A percentile compares a stretch with the other conserved stretches of the same genome.
These are phyloP conservation scores for Niveomyces coronatus DNA, from an alignment of 2,329 filamentous ascomycete genomes.

Conservation along the genomic window DNA sequence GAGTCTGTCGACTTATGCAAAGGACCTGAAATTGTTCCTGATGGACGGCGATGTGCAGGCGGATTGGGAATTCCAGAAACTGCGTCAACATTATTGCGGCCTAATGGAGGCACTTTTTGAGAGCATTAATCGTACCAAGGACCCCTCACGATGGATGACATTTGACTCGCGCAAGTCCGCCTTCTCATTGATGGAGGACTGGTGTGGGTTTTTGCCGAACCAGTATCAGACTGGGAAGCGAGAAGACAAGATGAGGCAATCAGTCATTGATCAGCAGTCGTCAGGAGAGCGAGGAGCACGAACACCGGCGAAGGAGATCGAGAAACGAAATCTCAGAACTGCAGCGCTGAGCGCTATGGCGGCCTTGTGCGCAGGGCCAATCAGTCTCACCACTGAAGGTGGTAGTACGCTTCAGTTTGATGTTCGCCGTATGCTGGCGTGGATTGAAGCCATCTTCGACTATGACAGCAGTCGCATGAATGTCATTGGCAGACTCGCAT, in stretches of 20 bases:
- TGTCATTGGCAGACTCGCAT: slow-evolving; percentile 73
- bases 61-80: slow-evolving; percentile 86
- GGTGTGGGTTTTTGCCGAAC: slow-evolving; percentile 95
- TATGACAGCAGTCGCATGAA: slow-evolving; percentile 88
- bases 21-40: slow-evolving; percentile 85
- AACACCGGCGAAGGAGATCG: slow-evolving; percentile 89
- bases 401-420: slow-evolving; percentile 86
- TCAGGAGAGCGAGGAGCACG: slow-evolving; percentile 65
- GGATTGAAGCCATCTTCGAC: slow-evolving; percentile 93
- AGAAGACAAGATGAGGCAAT: slow-evolving; percentile 81
- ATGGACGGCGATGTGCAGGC: slow-evolving; percentile 92
- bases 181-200: slow-evolving; percentile 96
- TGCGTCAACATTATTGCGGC: slow-evolving; percentile 89
- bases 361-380: slow-evolving; percentile 73
- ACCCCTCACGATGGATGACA: slow-evolving; percentile 89
- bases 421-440: slow-evolving; percentile 80
- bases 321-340: slow-evolving; percentile 83
- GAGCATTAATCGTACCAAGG: slow-evolving; percentile 73
- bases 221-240: slow-evolving; percentile 70
- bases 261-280: slow-evolving; percentile 70
- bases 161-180: slow-evolving; percentile 94
- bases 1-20: slow-evolving; percentile 81
- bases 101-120: slow-evolving; percentile 89
- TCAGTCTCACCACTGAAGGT: slow-evolving; percentile 81
- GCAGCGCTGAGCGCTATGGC: slow-evolving; percentile 95